Conservation (phyloP, 2,329 filamentous ascomycete genomes). For the Rutstroemia sp. region DNA sequence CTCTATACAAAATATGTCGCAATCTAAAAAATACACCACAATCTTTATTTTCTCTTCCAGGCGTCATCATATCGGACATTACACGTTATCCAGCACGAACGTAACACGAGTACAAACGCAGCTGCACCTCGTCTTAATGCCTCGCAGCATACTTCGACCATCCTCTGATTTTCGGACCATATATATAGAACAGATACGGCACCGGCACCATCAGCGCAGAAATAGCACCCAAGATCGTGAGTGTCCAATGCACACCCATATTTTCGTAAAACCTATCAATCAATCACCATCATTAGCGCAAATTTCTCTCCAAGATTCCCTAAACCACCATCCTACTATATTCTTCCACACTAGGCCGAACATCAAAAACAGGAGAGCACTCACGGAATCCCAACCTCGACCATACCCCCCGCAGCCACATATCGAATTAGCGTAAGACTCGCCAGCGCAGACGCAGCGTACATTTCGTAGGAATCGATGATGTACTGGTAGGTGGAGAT, state of each 20-base stretch:
- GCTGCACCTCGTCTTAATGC: not conserved
- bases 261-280: constrained; percentile 13
- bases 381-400: constrained; percentile 12
- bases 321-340: not conserved
- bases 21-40: too few relatives aligned
- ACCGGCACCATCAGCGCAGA: constrained; percentile 18
- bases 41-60: too few relatives aligned
- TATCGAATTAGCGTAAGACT: constrained; percentile 17
- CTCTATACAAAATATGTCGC: too few relatives aligned
- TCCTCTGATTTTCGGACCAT: constrained; percentile 17
- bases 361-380: too few relatives aligned
- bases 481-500: constrained; percentile 75
- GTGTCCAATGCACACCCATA: constrained; percentile 19
- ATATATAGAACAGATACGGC: constrained; percentile 16
- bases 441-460: constrained; percentile 67
- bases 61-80: too few relatives aligned
- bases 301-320: not conserved
- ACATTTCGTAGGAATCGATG: constrained; percentile 61
- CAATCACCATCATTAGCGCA: too few relatives aligned
- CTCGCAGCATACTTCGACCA: constrained; percentile 16
- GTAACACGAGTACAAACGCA: not conserved
- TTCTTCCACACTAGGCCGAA: too few relatives aligned
- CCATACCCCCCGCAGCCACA: constrained; percentile 16
- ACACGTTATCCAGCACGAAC: too few relatives aligned
- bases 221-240: constrained; percentile 17